Evolutionary conservation across 495 filamentous ascomycete genomes (phyloP).

Genomic region (Hypoxylon rickii): DNA sequence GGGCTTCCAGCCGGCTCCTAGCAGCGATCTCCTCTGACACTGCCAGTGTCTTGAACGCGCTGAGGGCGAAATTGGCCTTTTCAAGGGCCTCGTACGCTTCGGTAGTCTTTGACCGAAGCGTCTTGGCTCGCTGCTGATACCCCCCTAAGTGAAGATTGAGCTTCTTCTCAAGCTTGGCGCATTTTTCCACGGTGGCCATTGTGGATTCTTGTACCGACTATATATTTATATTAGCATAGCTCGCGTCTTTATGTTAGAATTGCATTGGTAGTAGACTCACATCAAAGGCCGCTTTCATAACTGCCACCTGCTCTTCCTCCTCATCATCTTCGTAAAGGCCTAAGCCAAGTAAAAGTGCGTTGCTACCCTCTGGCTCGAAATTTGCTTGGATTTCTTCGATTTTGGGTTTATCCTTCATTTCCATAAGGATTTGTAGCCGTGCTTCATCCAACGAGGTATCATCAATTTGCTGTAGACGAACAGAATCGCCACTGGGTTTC

Average conservation of each 20-base stretch:
- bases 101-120: slow-evolving; percentile 75
- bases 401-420: slow-evolving; percentile 63
- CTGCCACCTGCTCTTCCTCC: slow-evolving; percentile 63
- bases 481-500: slow-evolving; percentile 63
- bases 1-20: slow-evolving; percentile 68
- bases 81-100: slow-evolving; percentile 79
- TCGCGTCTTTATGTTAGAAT: too few species aligned
- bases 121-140: slow-evolving; percentile 85
- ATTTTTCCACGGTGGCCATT: slow-evolving; percentile 71
- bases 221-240: slow-evolving; percentile 42
- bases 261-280: slow-evolving; percentile 50
- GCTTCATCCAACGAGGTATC: slow-evolving; percentile 75
- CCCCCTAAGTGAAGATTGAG: slow-evolving; percentile 85
- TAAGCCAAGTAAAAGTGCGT: slow-evolving; percentile 70
- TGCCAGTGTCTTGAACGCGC: slow-evolving; percentile 75
- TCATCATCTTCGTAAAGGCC: slow-evolving; percentile 76
- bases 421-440: slow-evolving; percentile 72
- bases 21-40: slow-evolving; percentile 79
- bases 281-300: slow-evolving; percentile 68
- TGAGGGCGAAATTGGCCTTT: slow-evolving; percentile 70
- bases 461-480: slow-evolving; percentile 67
- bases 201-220: slow-evolving; percentile 73
- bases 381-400: slow-evolving; percentile 66
- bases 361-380: slow-evolving; percentile 68
- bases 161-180: slow-evolving; percentile 91